Evolutionary conservation across 495 filamentous ascomycete species (phyloP), one percentile per base, ranked within the genome.

Genomic region (Cenococcum geophilum): DNA sequence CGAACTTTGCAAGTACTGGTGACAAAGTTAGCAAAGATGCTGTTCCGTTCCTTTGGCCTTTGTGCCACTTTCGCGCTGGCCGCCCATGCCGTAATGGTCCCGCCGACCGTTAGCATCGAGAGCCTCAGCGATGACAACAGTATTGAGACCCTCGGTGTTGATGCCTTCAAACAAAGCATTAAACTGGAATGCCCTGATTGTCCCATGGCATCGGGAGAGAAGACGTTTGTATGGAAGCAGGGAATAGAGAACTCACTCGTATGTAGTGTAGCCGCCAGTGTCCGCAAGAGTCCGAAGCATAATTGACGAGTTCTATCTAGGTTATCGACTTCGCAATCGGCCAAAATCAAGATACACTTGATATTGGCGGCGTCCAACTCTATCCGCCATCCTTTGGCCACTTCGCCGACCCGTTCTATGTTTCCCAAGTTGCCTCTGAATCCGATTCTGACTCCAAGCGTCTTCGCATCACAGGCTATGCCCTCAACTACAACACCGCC

Each of bases 321-420:
- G 58, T 70, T 11, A 60, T 70, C 25, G 62, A 70, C 47, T 67
- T 69, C 60, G 57, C 67, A 57, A 57, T 67, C 37, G 64, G 63
- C 27, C 35, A 37, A 5, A 22, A 63, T 14, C 57, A 61, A 43
- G 55, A 56, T 22, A 65, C 67, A 1, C 58, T 71, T 32, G 37
- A 65, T 18, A 63, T 70, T 61, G 57, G 62, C 43, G 64, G 64
- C 23, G 61, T 53, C 47, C 67, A 62, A 21, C 58, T 69, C 21
- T 70, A 69, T 35, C 67, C 69, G 0, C 69, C 63, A 14, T 22
- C 54, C 20, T 68, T 64, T 37, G 59, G 59, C 21, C 36, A 55
- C 50, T 62, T 64, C 50, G 49, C 54, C 36, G 59, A 64, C 32
- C 62, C 61, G 20, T 68, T 68, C 56, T 59, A 48, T 58, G 35